These are phyloP conservation scores for Paxillus involutus DNA, from an alignment of 768 basidiomycete species.

Conservation along the genomic window DNA sequence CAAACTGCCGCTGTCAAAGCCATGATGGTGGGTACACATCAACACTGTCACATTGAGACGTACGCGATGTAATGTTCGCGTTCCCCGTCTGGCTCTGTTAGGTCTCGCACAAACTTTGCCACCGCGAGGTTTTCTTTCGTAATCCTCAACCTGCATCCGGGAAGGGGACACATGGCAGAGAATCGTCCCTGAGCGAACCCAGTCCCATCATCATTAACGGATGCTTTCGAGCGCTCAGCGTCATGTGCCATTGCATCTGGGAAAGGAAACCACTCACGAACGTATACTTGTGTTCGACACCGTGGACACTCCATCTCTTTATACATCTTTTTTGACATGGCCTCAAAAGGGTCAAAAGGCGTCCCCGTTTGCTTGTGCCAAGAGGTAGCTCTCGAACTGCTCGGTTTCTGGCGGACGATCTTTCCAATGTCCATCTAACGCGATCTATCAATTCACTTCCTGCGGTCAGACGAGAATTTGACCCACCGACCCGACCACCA, in stretches of 20 bases:
- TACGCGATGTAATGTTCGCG: slow-evolving; percentile 35
- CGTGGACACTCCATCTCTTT: slow-evolving; percentile 36
- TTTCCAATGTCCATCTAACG: slow-evolving; percentile 26
- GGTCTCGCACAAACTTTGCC: slow-evolving; percentile 42
- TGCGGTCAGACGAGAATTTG: neutral
- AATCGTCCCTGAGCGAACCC: slow-evolving; percentile 52
- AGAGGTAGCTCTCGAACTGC: slow-evolving; percentile 10
- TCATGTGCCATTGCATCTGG: neutral
- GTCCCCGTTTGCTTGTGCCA: slow-evolving; percentile 28
- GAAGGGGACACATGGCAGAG: slow-evolving; percentile 33
- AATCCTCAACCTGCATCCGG: slow-evolving; percentile 39
- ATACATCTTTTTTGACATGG: slow-evolving; percentile 21
- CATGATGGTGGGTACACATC: neutral
- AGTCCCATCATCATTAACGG: slow-evolving; percentile 37
- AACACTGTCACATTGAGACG: slow-evolving; percentile 12
- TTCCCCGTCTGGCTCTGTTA: slow-evolving; percentile 24
- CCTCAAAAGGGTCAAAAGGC: slow-evolving; percentile 37
- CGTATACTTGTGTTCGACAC: slow-evolving; percentile 28
- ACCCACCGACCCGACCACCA: slow-evolving; percentile 31
- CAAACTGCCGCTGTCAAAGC: slow-evolving; percentile 33
- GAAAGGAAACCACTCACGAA: slow-evolving; percentile 28
- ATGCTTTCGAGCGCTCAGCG: slow-evolving; percentile 32
- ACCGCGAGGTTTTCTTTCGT: slow-evolving; percentile 42
- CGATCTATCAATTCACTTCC: neutral
- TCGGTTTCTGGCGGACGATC: slow-evolving; percentile 13